These are phyloP conservation scores for Blastobotrys parvus DNA, from an alignment of 805 yeast species.

Conservation along the genomic window DNA sequence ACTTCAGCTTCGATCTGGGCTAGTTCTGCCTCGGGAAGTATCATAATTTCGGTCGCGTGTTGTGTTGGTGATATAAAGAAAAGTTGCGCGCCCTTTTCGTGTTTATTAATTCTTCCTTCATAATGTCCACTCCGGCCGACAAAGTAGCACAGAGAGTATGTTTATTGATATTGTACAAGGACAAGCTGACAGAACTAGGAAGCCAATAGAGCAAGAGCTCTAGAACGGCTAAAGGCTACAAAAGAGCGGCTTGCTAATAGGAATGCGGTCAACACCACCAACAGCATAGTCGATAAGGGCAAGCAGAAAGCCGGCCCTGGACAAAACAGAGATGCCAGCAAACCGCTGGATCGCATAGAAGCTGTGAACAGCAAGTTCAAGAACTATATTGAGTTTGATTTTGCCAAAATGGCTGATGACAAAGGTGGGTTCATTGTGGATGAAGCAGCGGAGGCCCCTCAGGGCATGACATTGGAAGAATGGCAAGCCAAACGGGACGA, in stretches of 20 bases:
- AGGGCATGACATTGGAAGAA: conserved; percentile 37
- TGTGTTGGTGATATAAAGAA: not conserved
- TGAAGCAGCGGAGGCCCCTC: conserved; percentile 25
- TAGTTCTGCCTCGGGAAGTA: not conserved
- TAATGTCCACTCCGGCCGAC: not conserved
- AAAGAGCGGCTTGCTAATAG: conserved; percentile 17
- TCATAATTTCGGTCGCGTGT: not conserved
- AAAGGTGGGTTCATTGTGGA: conserved; percentile 74
- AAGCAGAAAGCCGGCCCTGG: not conserved
- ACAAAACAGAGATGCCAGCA: conserved; percentile 3
- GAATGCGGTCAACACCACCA: conserved; percentile 2
- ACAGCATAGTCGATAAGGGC: not conserved
- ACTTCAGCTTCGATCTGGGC: not conserved
- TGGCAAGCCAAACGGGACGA: conserved; percentile 46
- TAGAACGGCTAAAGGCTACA: conserved; percentile 18
- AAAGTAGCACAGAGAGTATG: conserved; percentile 1
- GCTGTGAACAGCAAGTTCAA: conserved; percentile 17
- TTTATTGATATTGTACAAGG: not conserved
- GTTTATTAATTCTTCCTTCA: not conserved
- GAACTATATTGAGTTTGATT: conserved; percentile 40
- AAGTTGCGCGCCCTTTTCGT: not conserved
- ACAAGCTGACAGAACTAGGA: conserved; percentile 5
- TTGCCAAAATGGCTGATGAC: conserved; percentile 82
- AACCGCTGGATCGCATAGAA: not conserved
- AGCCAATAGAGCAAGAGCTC: conserved; percentile 16